phyloP scores from a whole-genome alignment of 306 rosid genomes.

The Biancaea sappan region DNA sequence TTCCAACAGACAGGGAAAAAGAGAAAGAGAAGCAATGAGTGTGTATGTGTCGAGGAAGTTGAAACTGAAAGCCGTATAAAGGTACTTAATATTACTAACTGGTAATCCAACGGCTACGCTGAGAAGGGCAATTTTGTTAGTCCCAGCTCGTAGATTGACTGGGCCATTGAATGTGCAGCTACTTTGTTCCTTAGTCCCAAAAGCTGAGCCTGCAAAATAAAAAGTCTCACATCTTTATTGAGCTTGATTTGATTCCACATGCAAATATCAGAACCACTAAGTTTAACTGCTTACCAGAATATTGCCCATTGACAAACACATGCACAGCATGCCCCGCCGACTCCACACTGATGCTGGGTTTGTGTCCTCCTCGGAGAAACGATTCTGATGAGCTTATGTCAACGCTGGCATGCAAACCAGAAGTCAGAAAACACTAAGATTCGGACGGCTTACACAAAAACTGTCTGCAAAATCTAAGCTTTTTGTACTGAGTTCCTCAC shows the following conservation, averaged over 20 bases:
- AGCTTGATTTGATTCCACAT: background rate
- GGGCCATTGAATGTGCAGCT: slow-evolving; percentile 74
- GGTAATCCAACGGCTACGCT: slow-evolving; percentile 94
- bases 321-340: slow-evolving; percentile 91
- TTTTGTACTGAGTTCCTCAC: slow-evolving; percentile 48
- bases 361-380: slow-evolving; percentile 68
- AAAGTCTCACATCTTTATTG: slow-evolving; percentile 17
- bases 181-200: slow-evolving; percentile 68
- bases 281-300: slow-evolving; percentile 58
- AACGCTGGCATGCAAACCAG: slow-evolving; percentile 52
- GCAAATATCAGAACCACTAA: background rate
- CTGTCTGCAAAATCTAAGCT: too few species aligned
- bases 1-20: slow-evolving; percentile 29
- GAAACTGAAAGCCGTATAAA: background rate
- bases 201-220: slow-evolving; percentile 71
- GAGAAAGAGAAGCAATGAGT: slow-evolving; percentile 2
- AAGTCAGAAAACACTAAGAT: slow-evolving; percentile 24
- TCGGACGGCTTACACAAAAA: background rate
- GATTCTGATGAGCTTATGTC: slow-evolving; percentile 73
- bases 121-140: slow-evolving; percentile 79
- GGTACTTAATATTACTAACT: slow-evolving; percentile 39
- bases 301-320: slow-evolving; percentile 84
- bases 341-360: slow-evolving; percentile 64
- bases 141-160: slow-evolving; percentile 68
- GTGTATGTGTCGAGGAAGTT: background rate